phyloP scores from a whole-genome alignment of 78 protist species.

The Guillardia theta region DNA sequence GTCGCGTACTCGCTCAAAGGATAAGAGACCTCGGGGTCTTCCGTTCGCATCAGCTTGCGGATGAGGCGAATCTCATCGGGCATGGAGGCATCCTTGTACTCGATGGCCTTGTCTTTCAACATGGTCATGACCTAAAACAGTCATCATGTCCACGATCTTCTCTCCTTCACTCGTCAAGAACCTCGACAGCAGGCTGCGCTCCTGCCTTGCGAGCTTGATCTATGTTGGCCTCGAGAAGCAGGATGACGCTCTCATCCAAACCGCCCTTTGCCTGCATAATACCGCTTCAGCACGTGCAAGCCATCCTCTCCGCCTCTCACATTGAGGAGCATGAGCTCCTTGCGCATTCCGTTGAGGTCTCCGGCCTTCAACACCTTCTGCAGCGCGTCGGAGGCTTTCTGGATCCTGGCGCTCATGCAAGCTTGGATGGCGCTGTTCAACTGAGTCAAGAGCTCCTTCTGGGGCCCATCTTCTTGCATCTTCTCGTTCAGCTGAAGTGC shows the following conservation, averaged over 20 bases:
- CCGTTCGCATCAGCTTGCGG: neutral
- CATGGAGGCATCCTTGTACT: neutral
- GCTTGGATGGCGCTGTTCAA: neutral
- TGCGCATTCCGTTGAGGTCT: neutral
- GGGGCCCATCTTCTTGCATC: neutral
- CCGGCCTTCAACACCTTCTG: neutral
- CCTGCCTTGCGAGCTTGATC: neutral
- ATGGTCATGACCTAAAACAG: neutral
- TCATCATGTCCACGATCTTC: neutral
- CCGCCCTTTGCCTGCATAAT: neutral
- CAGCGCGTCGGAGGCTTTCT: neutral
- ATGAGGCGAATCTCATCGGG: conserved; percentile 11
- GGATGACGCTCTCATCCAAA: neutral
- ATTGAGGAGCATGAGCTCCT: neutral
- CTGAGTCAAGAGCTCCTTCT: neutral
- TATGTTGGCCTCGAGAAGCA: conserved; percentile 4
- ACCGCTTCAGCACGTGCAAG: neutral
- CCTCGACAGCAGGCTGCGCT: neutral
- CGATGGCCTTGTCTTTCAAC: neutral
- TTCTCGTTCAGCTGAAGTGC: neutral
- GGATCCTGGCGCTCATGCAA: neutral
- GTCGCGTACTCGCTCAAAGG: neutral
- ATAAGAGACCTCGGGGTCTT: neutral
- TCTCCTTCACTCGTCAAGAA: neutral
- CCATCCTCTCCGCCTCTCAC: neutral